Conservation (phyloP, 257 asterid genomes). For the Przewalskia tangutica region DNA sequence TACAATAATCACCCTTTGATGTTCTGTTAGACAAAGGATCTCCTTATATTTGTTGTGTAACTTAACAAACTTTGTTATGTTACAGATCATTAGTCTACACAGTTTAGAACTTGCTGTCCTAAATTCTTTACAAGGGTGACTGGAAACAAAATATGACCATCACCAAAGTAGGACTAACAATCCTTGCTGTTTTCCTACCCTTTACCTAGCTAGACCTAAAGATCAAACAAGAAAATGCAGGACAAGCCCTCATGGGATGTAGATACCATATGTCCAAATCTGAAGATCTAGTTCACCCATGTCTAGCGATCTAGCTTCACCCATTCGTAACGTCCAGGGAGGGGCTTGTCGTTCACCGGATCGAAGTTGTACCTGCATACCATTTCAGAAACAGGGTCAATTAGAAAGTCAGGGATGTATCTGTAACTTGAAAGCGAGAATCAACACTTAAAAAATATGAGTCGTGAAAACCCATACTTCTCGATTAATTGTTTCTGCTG, state of each 20-base stretch:
- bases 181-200: slow-evolving; percentile 9
- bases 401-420: neutral
- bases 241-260: slow-evolving; percentile 2
- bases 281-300: slow-evolving; percentile 15
- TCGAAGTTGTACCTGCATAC: slow-evolving; percentile 28
- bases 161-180: slow-evolving; percentile 9
- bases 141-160: slow-evolving; percentile 14
- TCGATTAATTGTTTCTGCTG: slow-evolving; percentile 21
- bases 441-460: neutral
- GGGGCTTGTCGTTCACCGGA: slow-evolving; percentile 21
- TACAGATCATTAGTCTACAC: slow-evolving; percentile 32
- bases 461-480: slow-evolving; percentile 12
- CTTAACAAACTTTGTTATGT: slow-evolving; percentile 21
- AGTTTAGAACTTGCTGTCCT: slow-evolving; percentile 16
- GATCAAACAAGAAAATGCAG: neutral
- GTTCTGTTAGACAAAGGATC: slow-evolving; percentile 23
- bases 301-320: neutral
- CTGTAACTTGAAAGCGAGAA: neutral
- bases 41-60: slow-evolving; percentile 8
- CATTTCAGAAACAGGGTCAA: neutral
- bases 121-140: slow-evolving; percentile 15
- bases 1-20: neutral
- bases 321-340: slow-evolving; percentile 25
- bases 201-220: neutral
- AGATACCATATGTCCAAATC: neutral